Evolutionary conservation across 2,329 filamentous ascomycete genomes (phyloP).

Genomic region (Aspergillus piperis): DNA sequence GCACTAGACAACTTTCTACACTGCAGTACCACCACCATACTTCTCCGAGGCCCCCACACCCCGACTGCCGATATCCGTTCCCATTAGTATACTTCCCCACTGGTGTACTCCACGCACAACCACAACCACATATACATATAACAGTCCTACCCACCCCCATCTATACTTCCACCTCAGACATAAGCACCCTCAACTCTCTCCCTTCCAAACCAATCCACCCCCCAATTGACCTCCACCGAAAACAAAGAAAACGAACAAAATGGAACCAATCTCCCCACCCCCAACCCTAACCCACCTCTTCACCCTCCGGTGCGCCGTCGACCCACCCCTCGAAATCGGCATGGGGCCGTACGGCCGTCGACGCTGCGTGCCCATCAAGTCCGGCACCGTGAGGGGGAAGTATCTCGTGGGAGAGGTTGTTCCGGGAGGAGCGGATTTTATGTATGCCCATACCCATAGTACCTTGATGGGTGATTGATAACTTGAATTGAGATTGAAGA

Average conservation of each 20-base stretch:
- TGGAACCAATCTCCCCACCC: slow-evolving; percentile 24
- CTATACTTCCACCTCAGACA: background rate
- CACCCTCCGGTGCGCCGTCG: slow-evolving; percentile 27
- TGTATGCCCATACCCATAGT: slow-evolving; percentile 12
- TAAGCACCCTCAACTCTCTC: no score
- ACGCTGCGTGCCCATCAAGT: slow-evolving; percentile 27
- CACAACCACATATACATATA: background rate
- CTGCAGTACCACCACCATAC: background rate
- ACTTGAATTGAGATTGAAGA: no score
- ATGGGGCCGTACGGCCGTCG: slow-evolving; percentile 28
- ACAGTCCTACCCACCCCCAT: background rate
- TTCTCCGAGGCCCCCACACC: background rate
- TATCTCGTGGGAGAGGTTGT: slow-evolving; percentile 28
- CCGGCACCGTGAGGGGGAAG: slow-evolving; percentile 23
- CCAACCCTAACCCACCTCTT: slow-evolving; percentile 27
- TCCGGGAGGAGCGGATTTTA: slow-evolving; percentile 31
- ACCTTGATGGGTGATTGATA: background rate
- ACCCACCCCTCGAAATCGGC: slow-evolving; percentile 29
- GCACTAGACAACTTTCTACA: background rate
- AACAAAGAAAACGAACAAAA: background rate
- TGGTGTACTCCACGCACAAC: background rate
- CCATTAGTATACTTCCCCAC: background rate
- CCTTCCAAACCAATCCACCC: background rate
- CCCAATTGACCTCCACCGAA: background rate
- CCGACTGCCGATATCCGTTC: slow-evolving; percentile 2